phyloP scores from a whole-genome alignment of 1,139 yeast genomes.

The Protomyces lactucae-debilis region DNA sequence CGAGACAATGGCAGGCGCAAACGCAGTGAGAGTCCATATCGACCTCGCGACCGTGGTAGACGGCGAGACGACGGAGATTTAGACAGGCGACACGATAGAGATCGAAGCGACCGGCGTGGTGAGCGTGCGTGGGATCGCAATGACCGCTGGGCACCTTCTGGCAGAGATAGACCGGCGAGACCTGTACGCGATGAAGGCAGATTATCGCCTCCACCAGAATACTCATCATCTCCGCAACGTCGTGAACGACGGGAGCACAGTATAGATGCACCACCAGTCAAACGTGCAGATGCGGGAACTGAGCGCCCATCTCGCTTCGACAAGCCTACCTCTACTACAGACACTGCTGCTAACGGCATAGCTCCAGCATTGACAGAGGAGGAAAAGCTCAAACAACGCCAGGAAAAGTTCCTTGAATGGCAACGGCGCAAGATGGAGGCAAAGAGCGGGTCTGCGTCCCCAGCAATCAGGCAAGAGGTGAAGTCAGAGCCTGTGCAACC shows the following conservation, averaged over 20 bases:
- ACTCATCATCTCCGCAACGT: neutral
- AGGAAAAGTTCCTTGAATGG: conserved; percentile 42
- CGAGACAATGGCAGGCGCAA: neutral
- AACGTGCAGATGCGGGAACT: neutral
- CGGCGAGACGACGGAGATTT: neutral
- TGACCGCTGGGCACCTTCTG: neutral
- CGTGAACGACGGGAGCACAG: neutral
- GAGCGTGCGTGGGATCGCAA: conserved; percentile 4
- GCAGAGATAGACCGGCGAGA: neutral
- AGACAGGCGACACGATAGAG: neutral
- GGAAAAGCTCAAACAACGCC: conserved; percentile 39
- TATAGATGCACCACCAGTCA: neutral
- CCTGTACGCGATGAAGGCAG: neutral
- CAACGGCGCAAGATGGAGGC: conserved; percentile 39
- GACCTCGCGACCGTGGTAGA: neutral
- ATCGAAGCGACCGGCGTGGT: neutral
- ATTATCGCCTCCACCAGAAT: conserved; percentile 1
- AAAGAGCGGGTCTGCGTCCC: conserved; percentile 27
- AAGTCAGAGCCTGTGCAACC: neutral
- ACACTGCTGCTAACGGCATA: neutral
- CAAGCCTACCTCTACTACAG: neutral
- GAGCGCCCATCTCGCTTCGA: neutral
- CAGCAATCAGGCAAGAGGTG: neutral
- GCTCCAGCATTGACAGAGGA: conserved; percentile 32
- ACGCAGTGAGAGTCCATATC: neutral